Evolutionary conservation across 129 eudicot species (phyloP).

Genomic region (carrot (Daucus carota)): DH1_v3.0 NC_030382.2:57430001-57430500

Average conservation of each 20-base stretch:
- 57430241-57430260: background rate
- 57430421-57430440: background rate
- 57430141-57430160: conserved; percentile 30
- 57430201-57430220: background rate
- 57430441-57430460: background rate
- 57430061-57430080: conserved; percentile 34
- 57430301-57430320: background rate
- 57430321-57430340: background rate
- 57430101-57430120: conserved; percentile 48
- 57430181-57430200: background rate
- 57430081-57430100: conserved; percentile 46
- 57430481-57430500: background rate
- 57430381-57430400: background rate
- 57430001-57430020: conserved; percentile 10
- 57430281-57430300: background rate
- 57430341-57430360: background rate
- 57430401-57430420: background rate
- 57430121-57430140: conserved; percentile 33
- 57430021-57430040: conserved; percentile 34
- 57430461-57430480: background rate
- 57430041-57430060: conserved; percentile 22
- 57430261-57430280: background rate
- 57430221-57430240: background rate
- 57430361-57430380: background rate
- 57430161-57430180: conserved; percentile 22